Evolutionary conservation across 1,139 yeast genomes (phyloP).

Genomic region (Candida tropicalis): DNA sequence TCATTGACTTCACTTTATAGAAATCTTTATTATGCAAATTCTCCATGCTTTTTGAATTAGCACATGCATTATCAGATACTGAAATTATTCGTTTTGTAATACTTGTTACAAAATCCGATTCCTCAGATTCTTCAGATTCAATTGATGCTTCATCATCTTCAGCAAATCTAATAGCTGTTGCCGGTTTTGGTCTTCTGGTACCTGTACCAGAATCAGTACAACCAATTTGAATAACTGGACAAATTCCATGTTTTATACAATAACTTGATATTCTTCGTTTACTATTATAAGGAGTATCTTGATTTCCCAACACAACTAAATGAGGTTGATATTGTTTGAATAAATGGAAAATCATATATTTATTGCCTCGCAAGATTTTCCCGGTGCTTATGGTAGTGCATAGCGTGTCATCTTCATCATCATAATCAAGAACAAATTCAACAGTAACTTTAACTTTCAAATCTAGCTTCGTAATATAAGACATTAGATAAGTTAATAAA

Average conservation of each 20-base stretch:
- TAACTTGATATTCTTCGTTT: too few relatives aligned
- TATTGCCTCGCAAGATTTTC: slow-evolving; percentile 27
- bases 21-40: slow-evolving; percentile 23
- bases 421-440: slow-evolving; percentile 47
- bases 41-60: slow-evolving; percentile 20
- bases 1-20: slow-evolving; percentile 45
- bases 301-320: slow-evolving; percentile 39
- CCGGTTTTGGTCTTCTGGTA: background rate
- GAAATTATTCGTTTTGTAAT: slow-evolving; percentile 10
- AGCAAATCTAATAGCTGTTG: slow-evolving; percentile 10
- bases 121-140: slow-evolving; percentile 19
- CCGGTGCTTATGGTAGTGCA: slow-evolving; percentile 1
- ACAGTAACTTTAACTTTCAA: slow-evolving; percentile 53
- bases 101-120: too few relatives aligned
- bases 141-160: slow-evolving; percentile 7
- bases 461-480: slow-evolving; percentile 17
- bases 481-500: slow-evolving; percentile 42
- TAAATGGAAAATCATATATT: slow-evolving; percentile 39
- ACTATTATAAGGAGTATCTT: too few relatives aligned
- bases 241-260: slow-evolving; percentile 28
- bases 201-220: background rate
- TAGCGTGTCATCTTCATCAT: slow-evolving; percentile 7
- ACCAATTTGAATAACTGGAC: slow-evolving; percentile 46
- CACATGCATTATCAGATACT: slow-evolving; percentile 33
- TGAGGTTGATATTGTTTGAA: slow-evolving; percentile 47